A percentile compares a stretch with the other conserved stretches of the same genome.
phyloP scores from a whole-genome alignment of 2,329 filamentous ascomycete genomes.

The Sporothrix globosa region DNA sequence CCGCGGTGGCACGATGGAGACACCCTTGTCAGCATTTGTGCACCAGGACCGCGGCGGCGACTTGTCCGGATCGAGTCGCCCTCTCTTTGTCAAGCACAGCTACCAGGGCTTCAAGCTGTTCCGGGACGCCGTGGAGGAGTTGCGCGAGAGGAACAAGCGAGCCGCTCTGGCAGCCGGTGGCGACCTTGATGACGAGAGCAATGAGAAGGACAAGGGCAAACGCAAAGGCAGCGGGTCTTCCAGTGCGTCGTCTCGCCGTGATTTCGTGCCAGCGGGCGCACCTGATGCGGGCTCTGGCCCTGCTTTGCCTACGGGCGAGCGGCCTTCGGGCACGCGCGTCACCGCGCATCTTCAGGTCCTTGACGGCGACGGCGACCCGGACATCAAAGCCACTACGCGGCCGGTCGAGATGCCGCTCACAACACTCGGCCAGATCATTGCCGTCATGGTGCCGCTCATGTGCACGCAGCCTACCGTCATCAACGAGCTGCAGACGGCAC shows the following conservation, averaged over 20 bases:
- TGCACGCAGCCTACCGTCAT: constrained; percentile 24
- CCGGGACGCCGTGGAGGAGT: constrained; percentile 21
- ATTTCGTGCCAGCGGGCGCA: not conserved
- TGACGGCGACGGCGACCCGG: constrained; percentile 3
- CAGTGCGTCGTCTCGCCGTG: constrained; percentile 3
- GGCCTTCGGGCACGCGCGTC: constrained; percentile 13
- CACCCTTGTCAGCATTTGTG: constrained; percentile 5
- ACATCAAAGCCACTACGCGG: not conserved
- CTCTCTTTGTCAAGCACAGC: constrained; percentile 24
- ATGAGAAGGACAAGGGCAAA: constrained; percentile 9
- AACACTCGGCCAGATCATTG: constrained; percentile 27
- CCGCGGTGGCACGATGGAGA: constrained; percentile 27
- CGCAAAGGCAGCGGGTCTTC: not conserved
- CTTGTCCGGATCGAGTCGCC: constrained; percentile 17
- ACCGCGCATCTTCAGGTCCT: constrained; percentile 20
- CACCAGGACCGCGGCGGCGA: constrained; percentile 27
- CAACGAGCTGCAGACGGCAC: constrained; percentile 27
- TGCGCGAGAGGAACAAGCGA: constrained; percentile 10
- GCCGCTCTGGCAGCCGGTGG: not conserved
- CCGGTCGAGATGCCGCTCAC: constrained; percentile 26
- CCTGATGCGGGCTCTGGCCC: not conserved
- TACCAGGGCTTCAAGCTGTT: constrained; percentile 29
- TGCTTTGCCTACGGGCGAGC: not conserved
- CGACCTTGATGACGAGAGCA: not conserved
- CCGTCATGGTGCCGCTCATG: constrained; percentile 27